Conservation (phyloP, 163 green algal species). For the Chlorella variabilis region DNA sequence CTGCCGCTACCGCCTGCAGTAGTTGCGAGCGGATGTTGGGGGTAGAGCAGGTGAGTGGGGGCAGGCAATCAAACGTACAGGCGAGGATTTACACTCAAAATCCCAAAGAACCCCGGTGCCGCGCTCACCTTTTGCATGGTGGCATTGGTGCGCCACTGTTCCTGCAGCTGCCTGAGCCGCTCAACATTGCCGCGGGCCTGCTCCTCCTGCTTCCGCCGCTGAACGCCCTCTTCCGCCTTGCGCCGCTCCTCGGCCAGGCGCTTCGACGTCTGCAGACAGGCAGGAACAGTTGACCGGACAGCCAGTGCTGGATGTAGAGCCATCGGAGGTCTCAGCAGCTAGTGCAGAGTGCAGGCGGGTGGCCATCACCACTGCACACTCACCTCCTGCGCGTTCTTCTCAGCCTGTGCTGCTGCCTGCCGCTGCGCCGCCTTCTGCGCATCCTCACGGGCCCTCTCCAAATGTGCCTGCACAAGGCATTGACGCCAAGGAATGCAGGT, state of each 20-base stretch:
- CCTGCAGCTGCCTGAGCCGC: slow-evolving; percentile 3
- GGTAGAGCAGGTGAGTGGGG: neutral
- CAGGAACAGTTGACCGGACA: no score
- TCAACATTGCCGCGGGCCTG: slow-evolving; percentile 7
- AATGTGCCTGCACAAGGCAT: neutral
- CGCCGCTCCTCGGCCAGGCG: neutral
- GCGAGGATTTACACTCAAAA: neutral
- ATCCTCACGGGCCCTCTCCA: slow-evolving; percentile 27
- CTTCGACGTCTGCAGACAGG: neutral
- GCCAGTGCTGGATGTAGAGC: no score
- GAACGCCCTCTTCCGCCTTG: neutral
- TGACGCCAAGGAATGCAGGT: no score
- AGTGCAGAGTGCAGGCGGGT: no score
- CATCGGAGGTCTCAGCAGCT: no score
- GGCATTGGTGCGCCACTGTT: slow-evolving; percentile 12
- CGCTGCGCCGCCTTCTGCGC: neutral
- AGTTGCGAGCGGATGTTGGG: no score
- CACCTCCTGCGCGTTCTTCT: neutral
- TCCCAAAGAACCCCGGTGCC: no score
- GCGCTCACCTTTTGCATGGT: neutral
- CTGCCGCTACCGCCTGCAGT: slow-evolving; percentile 51
- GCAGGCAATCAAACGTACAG: neutral
- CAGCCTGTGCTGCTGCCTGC: neutral
- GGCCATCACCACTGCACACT: no score
- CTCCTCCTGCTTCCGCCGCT: slow-evolving; percentile 5